phyloP scores from a whole-genome alignment of 768 basidiomycete genomes.

The Austroboletus festivus region DNA sequence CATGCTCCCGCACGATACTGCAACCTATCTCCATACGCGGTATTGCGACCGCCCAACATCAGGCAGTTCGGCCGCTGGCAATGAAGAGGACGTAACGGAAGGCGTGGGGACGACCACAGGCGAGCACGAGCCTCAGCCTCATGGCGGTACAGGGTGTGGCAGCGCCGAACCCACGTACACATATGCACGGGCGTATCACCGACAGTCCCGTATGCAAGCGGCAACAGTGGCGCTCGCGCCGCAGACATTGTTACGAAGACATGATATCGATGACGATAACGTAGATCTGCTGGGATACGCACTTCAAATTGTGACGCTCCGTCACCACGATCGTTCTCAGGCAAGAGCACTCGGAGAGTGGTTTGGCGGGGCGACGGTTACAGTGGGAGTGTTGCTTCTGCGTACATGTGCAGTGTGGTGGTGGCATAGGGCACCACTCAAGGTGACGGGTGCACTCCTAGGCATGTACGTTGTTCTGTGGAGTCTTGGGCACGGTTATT shows the following conservation, averaged over 20 bases:
- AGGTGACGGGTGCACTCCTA: neutral
- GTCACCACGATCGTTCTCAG: no score
- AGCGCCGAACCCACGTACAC: neutral
- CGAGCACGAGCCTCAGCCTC: neutral
- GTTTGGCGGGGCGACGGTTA: neutral
- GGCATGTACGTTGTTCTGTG: neutral
- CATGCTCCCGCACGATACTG: neutral
- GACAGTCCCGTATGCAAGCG: no score
- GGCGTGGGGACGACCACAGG: no score
- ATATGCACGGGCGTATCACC: neutral
- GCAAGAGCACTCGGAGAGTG: neutral
- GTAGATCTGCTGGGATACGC: no score
- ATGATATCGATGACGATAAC: no score
- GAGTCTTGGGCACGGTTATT: neutral
- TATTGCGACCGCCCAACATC: no score
- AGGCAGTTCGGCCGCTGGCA: no score
- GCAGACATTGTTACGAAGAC: no score
- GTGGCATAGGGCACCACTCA: slow-evolving; percentile 9
- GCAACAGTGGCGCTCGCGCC: no score
- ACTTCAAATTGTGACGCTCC: no score
- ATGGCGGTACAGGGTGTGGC: neutral
- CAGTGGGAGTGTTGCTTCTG: neutral
- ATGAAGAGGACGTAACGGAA: no score
- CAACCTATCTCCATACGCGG: neutral
- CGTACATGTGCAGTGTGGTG: slow-evolving; percentile 2